Percentiles rank a stretch among this genome's conserved stretches.
Conservation (phyloP, 148 eudicot species). For the Cornus kousa region DNA sequence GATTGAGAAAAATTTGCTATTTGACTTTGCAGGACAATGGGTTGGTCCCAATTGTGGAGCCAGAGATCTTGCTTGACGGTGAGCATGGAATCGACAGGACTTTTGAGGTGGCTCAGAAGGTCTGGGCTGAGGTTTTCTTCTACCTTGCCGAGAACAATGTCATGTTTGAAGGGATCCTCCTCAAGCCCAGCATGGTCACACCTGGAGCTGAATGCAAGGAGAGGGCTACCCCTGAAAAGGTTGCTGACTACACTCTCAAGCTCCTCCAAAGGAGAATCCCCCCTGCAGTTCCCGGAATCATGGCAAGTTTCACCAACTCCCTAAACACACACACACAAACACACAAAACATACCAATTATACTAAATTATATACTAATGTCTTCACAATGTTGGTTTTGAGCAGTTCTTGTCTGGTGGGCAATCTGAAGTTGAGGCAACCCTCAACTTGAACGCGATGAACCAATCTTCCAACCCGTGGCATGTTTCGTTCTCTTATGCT, state of each 20-base stretch:
- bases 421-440: constrained; percentile 95
- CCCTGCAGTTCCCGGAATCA: constrained; percentile 94
- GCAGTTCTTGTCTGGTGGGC: constrained; percentile 95
- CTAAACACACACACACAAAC: too few relatives aligned
- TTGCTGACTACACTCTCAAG: constrained; percentile 78
- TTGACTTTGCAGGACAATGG: constrained; percentile 69
- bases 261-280: constrained; percentile 77
- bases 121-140: constrained; percentile 89
- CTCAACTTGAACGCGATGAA: constrained; percentile 89
- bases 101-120: constrained; percentile 78
- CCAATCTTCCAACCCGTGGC: constrained; percentile 89
- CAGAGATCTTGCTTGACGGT: constrained; percentile 89
- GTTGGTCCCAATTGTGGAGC: constrained; percentile 94
- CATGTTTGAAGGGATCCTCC: constrained; percentile 82
- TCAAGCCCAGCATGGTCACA: constrained; percentile 96
- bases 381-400: neutral
- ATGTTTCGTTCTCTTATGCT: constrained; percentile 89
- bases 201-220: constrained; percentile 97
- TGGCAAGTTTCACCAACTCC: constrained; percentile 41
- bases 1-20: neutral
- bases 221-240: constrained; percentile 69
- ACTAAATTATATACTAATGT: neutral
- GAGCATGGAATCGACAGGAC: constrained; percentile 88
- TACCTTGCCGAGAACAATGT: constrained; percentile 87
- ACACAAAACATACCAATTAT: neutral